phyloP scores from a whole-genome alignment of 805 yeast species.

The Candida stauntonica region DNA sequence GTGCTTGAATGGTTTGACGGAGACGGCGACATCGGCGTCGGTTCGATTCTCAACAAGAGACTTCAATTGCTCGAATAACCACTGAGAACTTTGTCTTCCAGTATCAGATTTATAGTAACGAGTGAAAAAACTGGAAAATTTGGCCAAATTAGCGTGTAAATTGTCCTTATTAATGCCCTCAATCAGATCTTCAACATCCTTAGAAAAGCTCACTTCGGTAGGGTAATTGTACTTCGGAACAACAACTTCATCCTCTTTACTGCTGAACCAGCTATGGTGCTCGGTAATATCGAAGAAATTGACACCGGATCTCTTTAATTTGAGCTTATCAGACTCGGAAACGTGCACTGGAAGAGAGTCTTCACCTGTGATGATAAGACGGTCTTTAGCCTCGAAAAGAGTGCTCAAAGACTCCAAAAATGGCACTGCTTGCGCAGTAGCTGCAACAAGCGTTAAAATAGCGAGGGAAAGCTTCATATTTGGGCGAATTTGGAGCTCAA shows the following conservation, averaged over 20 bases:
- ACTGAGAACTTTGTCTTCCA: conserved; percentile 68
- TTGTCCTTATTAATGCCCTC: conserved; percentile 40
- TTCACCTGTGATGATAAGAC: conserved; percentile 18
- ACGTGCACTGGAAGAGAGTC: conserved; percentile 25
- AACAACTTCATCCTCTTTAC: conserved; percentile 14
- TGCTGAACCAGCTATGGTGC: conserved; percentile 25
- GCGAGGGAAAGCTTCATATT: too few relatives aligned
- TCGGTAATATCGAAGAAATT: conserved; percentile 65
- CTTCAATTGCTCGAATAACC: conserved; percentile 53
- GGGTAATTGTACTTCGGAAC: conserved; percentile 50
- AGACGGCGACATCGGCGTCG: conserved; percentile 27
- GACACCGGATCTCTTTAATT: conserved; percentile 42
- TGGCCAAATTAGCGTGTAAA: conserved; percentile 51
- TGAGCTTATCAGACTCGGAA: conserved; percentile 40
- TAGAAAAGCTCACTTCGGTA: conserved; percentile 30
- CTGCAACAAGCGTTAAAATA: too few relatives aligned
- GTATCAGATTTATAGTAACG: conserved; percentile 69
- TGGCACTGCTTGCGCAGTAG: conserved; percentile 1
- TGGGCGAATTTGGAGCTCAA: too few relatives aligned
- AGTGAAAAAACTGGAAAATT: conserved; percentile 66
- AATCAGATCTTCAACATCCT: conserved; percentile 39
- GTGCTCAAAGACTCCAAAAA: background rate
- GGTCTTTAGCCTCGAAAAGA: conserved; percentile 2
- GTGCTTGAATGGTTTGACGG: conserved; percentile 53
- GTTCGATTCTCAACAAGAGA: conserved; percentile 26